Percentiles rank a stretch among this genome's conserved stretches.
phyloP scores from a whole-genome alignment of 805 yeast genomes.

The Metschnikowia noctiluminum region DNA sequence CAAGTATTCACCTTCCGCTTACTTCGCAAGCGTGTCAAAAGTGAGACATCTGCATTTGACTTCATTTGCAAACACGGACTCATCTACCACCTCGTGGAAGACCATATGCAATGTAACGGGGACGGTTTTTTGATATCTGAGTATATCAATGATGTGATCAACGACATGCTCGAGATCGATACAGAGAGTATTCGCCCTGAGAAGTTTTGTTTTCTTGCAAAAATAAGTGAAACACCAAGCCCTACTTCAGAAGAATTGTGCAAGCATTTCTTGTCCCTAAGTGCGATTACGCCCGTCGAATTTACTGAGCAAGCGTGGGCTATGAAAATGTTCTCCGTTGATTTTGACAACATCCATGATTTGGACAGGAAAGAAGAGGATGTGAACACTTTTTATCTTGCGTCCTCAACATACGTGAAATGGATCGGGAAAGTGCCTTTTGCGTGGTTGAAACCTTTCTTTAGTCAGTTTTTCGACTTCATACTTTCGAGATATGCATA shows the following conservation, averaged over 20 bases:
- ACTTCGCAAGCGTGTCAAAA: not conserved
- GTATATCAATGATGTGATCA: not conserved
- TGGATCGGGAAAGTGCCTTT: conserved; percentile 5
- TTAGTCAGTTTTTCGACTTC: conserved; percentile 1
- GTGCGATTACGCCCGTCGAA: not conserved
- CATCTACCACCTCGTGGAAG: not conserved
- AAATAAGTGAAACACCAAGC: not conserved
- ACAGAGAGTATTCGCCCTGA: not conserved
- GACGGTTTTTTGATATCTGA: not conserved
- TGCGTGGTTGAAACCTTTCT: conserved; percentile 4
- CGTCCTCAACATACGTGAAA: not conserved
- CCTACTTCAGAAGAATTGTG: not conserved
- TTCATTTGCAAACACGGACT: not conserved
- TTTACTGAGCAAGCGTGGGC: conserved; percentile 5
- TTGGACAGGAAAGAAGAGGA: not conserved
- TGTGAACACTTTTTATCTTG: not conserved
- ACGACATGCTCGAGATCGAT: not conserved
- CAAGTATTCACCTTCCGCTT: conserved; percentile 1
- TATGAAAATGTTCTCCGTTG: not conserved
- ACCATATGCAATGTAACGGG: not conserved
- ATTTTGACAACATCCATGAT: not conserved
- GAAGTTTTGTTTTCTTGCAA: conserved; percentile 1
- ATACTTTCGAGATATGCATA: conserved; percentile 1
- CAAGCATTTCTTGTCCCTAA: not conserved
- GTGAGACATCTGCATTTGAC: not conserved